Conservation (phyloP, 1,284 basidiomycete genomes). For the Sanghuangporus baumii region DNA sequence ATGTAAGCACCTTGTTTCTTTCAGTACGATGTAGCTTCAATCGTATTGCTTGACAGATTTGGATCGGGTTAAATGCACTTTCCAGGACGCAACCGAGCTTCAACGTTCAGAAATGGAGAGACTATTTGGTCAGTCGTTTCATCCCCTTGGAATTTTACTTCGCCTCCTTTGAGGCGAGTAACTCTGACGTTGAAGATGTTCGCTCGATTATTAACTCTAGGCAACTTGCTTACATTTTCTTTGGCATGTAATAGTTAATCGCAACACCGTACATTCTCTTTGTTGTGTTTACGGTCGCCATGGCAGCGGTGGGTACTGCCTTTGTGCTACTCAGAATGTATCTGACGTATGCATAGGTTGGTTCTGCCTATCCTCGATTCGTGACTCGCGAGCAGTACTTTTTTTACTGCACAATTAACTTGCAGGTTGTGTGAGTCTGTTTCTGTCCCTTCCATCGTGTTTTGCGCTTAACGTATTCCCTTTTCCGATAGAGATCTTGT, state of each 20-base stretch:
- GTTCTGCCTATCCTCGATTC: constrained; percentile 2
- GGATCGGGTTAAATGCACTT: constrained; percentile 4
- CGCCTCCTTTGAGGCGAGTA: background rate
- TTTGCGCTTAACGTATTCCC: background rate
- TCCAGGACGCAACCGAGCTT: background rate
- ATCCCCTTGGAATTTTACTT: background rate
- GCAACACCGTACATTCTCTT: constrained; percentile 11
- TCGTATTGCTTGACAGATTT: background rate
- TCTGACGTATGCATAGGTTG: background rate
- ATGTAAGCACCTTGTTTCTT: background rate
- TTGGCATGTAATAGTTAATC: background rate
- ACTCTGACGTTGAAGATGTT: no score
- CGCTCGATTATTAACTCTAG: background rate
- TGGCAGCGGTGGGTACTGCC: background rate
- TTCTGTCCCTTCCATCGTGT: background rate
- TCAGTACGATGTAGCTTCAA: background rate
- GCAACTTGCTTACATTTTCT: no score
- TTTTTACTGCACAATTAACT: constrained; percentile 15
- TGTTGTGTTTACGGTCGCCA: background rate
- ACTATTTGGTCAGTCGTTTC: constrained; percentile 1
- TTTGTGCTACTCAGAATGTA: background rate
- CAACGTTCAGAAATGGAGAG: constrained; percentile 6
- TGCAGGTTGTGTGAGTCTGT: constrained; percentile 9
- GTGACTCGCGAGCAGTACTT: constrained; percentile 5
- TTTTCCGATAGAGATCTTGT: constrained; percentile 8